Conservation (phyloP, 176 grass and related monocot genomes). For the Eleusine coracana region DNA sequence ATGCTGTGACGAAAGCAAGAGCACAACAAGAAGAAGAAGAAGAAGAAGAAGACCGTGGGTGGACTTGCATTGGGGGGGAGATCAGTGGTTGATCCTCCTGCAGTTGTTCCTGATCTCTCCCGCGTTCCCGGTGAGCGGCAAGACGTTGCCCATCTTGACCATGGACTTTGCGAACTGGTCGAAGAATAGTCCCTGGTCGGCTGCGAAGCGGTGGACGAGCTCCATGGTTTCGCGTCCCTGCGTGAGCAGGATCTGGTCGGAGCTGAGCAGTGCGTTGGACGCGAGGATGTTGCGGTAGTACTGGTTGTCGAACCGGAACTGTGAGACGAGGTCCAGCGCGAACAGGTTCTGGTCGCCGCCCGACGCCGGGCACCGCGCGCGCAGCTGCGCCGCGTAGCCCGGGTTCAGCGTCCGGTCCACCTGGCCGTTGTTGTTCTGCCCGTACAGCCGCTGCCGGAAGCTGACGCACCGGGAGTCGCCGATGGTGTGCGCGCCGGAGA, state of each 20-base stretch:
- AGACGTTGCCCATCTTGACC: slow-evolving; percentile 78
- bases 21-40: no score
- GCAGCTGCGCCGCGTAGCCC: slow-evolving; percentile 55
- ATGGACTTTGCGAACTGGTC: slow-evolving; percentile 69
- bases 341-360: slow-evolving; percentile 79
- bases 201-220: slow-evolving; percentile 59
- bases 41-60: no score
- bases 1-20: background rate
- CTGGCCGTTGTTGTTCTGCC: slow-evolving; percentile 61
- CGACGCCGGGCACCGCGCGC: slow-evolving; percentile 55
- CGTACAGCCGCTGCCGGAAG: slow-evolving; percentile 73
- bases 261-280: slow-evolving; percentile 61
- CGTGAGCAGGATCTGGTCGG: slow-evolving; percentile 75
- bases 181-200: slow-evolving; percentile 54
- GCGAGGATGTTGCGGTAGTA: slow-evolving; percentile 61
- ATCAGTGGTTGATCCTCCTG: slow-evolving; percentile 60
- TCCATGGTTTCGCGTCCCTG: slow-evolving; percentile 54
- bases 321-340: slow-evolving; percentile 50
- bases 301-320: slow-evolving; percentile 69
- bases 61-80: no score
- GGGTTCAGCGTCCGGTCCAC: slow-evolving; percentile 54
- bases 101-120: slow-evolving; percentile 72
- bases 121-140: slow-evolving; percentile 48
- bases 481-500: slow-evolving; percentile 67
- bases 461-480: slow-evolving; percentile 62